Base-by-base conservation (phyloP, 768 basidiomycete genomes). In the Brasilioporus rufonigricans region DNA sequence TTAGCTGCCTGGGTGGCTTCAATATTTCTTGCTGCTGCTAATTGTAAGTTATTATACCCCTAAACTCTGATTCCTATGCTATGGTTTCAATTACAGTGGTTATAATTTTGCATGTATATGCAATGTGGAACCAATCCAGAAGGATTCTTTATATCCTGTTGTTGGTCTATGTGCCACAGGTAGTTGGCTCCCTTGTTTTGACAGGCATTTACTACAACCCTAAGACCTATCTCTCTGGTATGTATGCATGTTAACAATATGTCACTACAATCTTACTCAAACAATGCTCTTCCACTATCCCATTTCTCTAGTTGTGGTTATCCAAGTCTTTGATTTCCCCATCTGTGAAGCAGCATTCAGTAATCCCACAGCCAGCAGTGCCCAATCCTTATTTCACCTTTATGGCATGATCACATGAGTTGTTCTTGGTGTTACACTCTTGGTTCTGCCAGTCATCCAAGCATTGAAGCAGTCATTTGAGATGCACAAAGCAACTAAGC, bases 51-150 rank as follows among this genome's bases (percentile, higher is more conserved):
- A 5, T 19, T 9, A 12, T 12, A 9, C 18, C 12, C 2, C 40
- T 21, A 19, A 4, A 27, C 6, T 38, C 10, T n/a, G 12, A 19
- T 26, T 18, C 4, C 26, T 4, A 19, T 19, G 3, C 12, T n/a
- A 32, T 41, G 16, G 3, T 29, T 27, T 19, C 36, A 27, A 21
- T 13, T n/a, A 50, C 32, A 51, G 50, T 35, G 31, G 23, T 51
- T 4, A 51, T 51, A 41, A 35, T 43, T 12, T 27, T 51, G 40
- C 21, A 23, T 1, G 41, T 51, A 33, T 51, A 51, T 51, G 50
- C 50, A n/a, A 44, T 51, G 32, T 51, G 50, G 50, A 44, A 19
- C 33, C 31, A 11, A 35, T 51, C 50, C 11, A 51, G 33, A 26
- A 26, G 31, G 24, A 44, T 51, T 13, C 31, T 51, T n/a, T 26